Percentiles rank a stretch among this genome's conserved stretches.
phyloP scores from a whole-genome alignment of 495 filamentous ascomycete genomes.

The Aspergillus steynii region DNA sequence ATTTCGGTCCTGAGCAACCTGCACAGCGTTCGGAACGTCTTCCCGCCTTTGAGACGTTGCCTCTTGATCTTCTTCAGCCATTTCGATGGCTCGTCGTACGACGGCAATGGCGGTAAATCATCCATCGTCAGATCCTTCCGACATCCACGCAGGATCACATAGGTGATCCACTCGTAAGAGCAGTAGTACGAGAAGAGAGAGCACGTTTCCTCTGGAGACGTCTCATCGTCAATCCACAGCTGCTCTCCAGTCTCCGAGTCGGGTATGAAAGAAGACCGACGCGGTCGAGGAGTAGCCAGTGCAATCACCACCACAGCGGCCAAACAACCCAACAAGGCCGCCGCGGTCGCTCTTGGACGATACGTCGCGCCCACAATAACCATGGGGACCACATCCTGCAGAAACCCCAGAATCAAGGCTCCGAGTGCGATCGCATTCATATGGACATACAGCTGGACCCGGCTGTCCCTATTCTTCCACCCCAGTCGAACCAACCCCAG shows the following conservation, averaged over 20 bases:
- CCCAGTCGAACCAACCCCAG: conserved; percentile 15
- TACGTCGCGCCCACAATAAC: conserved; percentile 21
- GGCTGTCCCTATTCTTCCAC: conserved; percentile 5
- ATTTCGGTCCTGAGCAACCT: conserved; percentile 40
- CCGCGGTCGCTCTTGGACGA: conserved; percentile 12
- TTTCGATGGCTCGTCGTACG: conserved; percentile 48
- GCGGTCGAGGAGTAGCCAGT: conserved; percentile 22
- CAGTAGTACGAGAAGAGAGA: conserved; percentile 49
- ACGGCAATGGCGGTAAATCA: conserved; percentile 48
- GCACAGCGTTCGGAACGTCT: conserved; percentile 42
- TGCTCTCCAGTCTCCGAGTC: not conserved
- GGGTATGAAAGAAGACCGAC: not conserved
- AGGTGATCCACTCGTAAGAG: conserved; percentile 50
- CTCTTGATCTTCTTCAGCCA: conserved; percentile 39
- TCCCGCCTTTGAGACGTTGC: conserved; percentile 38
- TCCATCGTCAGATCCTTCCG: conserved; percentile 42
- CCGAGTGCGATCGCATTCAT: conserved; percentile 18
- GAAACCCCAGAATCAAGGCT: conserved; percentile 12
- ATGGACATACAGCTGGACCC: conserved; percentile 17
- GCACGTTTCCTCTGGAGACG: conserved; percentile 50
- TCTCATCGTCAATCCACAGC: conserved; percentile 21
- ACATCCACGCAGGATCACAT: conserved; percentile 45
- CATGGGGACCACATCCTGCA: conserved; percentile 21
- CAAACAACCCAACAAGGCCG: conserved; percentile 15
- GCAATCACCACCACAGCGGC: conserved; percentile 16